These are phyloP conservation scores for Russula dissimulans DNA, from an alignment of 768 basidiomycete species.

Conservation along the genomic window DNA sequence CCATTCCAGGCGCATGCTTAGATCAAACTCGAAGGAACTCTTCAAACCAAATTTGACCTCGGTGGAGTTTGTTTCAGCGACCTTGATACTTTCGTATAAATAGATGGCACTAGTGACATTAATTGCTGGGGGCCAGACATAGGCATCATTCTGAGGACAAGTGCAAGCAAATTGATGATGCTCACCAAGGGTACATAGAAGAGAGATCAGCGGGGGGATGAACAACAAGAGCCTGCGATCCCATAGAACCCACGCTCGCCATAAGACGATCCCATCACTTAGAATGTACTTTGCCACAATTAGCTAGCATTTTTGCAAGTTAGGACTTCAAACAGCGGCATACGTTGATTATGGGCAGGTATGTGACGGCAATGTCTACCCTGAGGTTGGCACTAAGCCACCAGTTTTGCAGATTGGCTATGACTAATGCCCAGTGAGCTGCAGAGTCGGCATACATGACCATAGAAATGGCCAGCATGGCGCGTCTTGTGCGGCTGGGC, in stretches of 20 bases:
- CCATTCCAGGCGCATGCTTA: not conserved
- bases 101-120: not conserved
- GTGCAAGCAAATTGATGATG: not conserved
- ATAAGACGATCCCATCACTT: constrained; percentile 7
- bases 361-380: not conserved
- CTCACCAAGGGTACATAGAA: not conserved
- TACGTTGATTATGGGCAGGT: constrained; percentile 1
- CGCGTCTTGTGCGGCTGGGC: not conserved
- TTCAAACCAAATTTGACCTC: too few species aligned
- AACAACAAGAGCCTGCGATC: not conserved
- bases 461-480: not conserved
- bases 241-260: constrained; percentile 11
- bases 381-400: not conserved
- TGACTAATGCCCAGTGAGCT: not conserved
- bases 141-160: not conserved
- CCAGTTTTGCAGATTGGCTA: not conserved
- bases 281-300: not conserved
- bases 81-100: not conserved
- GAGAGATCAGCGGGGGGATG: not conserved
- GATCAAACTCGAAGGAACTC: too few species aligned
- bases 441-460: not conserved
- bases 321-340: not conserved
- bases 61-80: not conserved
- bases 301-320: too few species aligned
- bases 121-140: not conserved